These are phyloP conservation scores for Phoma herbarum DNA, from an alignment of 2,329 filamentous ascomycete species.

Conservation along the genomic window DNA sequence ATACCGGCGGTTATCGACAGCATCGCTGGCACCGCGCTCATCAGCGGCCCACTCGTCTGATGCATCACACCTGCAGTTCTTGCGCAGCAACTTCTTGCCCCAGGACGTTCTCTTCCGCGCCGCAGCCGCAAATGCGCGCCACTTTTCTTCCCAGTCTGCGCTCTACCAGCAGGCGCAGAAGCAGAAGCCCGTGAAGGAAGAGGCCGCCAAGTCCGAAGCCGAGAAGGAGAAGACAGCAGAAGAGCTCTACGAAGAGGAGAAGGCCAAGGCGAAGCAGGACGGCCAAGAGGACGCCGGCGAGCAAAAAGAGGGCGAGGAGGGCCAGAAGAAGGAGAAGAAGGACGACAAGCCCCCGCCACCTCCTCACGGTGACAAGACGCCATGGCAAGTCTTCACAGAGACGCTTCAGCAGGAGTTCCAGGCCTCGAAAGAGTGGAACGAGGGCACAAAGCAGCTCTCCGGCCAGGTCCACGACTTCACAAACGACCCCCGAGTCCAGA, in stretches of 20 bases:
- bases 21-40: conserved; percentile 29
- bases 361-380: conserved; percentile 97
- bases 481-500: conserved; percentile 89
- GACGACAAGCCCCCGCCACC: conserved; percentile 80
- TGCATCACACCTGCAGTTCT: conserved; percentile 45
- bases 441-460: conserved; percentile 93
- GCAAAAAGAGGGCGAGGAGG: conserved; percentile 56
- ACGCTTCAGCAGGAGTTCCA: conserved; percentile 95
- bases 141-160: conserved; percentile 54
- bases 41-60: conserved; percentile 36
- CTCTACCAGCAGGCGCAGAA: conserved; percentile 48
- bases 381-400: conserved; percentile 98
- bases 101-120: conserved; percentile 52
- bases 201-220: conserved; percentile 32
- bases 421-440: conserved; percentile 98
- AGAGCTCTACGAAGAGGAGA: conserved; percentile 54
- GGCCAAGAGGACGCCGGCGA: conserved; percentile 58
- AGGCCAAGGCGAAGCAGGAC: conserved; percentile 51
- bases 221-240: conserved; percentile 52
- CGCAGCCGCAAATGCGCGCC: conserved; percentile 54
- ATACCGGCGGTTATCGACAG: conserved; percentile 58
- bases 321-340: conserved; percentile 68
- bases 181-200: conserved; percentile 46
- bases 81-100: conserved; percentile 56
- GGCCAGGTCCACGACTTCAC: conserved; percentile 89